A percentile compares a stretch with the other conserved stretches of the same genome.
These are phyloP conservation scores for Gregarina niphandrodes DNA, from an alignment of 169 alveolate species.

Conservation along the genomic window DNA sequence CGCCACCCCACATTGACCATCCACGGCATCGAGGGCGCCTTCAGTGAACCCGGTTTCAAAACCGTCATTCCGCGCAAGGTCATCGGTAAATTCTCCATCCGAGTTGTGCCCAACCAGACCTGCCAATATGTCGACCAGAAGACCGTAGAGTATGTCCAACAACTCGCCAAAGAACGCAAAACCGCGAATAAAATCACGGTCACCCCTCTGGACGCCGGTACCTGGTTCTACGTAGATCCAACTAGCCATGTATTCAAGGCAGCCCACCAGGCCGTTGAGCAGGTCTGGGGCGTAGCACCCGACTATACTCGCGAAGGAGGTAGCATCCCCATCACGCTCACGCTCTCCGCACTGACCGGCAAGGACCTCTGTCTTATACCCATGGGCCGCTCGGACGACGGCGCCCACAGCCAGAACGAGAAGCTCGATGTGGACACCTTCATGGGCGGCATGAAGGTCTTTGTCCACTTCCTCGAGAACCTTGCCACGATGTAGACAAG, in stretches of 20 bases:
- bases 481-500: too few species aligned
- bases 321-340: neutral
- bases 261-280: neutral
- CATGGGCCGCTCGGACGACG: constrained; percentile 1
- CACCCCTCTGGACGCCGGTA: neutral
- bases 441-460: neutral
- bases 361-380: neutral
- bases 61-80: constrained; percentile 1
- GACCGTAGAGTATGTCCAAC: neutral
- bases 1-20: neutral
- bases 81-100: constrained; percentile 1
- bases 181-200: neutral
- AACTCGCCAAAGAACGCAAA: neutral
- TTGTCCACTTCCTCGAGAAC: too few species aligned
- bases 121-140: neutral
- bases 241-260: neutral
- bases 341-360: neutral
- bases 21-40: constrained; percentile 2
- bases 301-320: constrained; percentile 2
- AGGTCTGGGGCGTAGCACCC: constrained; percentile 3
- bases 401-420: constrained; percentile 2
- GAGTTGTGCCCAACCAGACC: neutral
- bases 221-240: neutral
- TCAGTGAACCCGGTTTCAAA: neutral
- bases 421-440: neutral